Evolutionary conservation across 208 protist genomes (phyloP).

Genomic region (Angomonas deanei): DNA sequence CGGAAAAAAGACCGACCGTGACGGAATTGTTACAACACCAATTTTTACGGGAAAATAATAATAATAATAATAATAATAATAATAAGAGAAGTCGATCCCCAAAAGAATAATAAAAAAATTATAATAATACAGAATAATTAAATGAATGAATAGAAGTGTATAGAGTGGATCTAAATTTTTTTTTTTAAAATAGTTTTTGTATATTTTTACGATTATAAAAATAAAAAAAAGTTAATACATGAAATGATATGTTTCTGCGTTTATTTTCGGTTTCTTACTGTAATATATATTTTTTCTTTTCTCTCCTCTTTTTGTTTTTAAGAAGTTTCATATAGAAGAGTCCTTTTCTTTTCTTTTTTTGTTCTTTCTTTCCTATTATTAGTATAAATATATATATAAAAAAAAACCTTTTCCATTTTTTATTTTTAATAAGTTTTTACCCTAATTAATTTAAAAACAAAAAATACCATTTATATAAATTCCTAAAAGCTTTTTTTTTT

Average conservation of each 20-base stretch:
- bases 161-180: background rate
- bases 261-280: conserved; percentile 2
- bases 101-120: background rate
- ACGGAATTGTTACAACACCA: conserved; percentile 30
- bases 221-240: no score
- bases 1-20: conserved; percentile 44
- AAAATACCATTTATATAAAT: background rate
- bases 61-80: background rate
- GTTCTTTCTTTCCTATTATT: background rate
- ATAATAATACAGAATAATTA: background rate
- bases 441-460: conserved; percentile 1
- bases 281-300: background rate
- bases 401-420: background rate
- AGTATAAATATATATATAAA: background rate
- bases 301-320: conserved; percentile 12
- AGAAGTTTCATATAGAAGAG: background rate
- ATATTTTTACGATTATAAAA: background rate
- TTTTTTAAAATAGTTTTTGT: background rate
- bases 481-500: no score
- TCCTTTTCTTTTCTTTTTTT: conserved; percentile 10
- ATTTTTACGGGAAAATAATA: conserved; percentile 1
- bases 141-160: background rate
- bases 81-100: background rate
- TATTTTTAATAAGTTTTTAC: conserved; percentile 9
- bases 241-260: background rate